A percentile compares a stretch with the other conserved stretches of the same genome.
phyloP scores from a whole-genome alignment of 1,139 yeast genomes.

The Zygosaccharomyces sapae region DNA sequence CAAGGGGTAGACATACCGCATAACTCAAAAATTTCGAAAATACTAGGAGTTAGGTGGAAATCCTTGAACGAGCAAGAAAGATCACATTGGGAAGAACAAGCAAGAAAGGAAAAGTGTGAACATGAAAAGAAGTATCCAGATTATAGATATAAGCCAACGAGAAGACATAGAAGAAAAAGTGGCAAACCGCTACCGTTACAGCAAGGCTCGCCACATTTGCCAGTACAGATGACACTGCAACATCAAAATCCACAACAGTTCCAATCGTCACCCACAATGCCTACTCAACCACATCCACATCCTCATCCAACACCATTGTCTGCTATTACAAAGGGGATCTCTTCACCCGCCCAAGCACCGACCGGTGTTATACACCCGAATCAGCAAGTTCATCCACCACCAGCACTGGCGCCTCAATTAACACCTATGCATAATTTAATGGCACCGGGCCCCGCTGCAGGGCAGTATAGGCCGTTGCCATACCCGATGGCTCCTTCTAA shows the following conservation, averaged over 20 bases:
- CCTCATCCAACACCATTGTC: not conserved
- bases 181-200: slow-evolving; percentile 15
- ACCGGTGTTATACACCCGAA: not conserved
- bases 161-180: slow-evolving; percentile 33
- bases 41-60: slow-evolving; percentile 69
- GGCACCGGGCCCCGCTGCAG: not conserved
- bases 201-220: not conserved
- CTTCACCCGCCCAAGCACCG: not conserved
- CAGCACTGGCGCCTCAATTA: not conserved
- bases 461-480: not conserved
- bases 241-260: slow-evolving; percentile 8
- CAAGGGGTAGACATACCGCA: slow-evolving; percentile 30
- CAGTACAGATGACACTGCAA: slow-evolving; percentile 1
- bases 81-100: slow-evolving; percentile 69
- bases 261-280: slow-evolving; percentile 11
- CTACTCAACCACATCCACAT: not conserved
- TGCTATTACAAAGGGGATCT: not conserved
- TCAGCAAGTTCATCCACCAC: not conserved
- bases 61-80: slow-evolving; percentile 57
- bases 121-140: slow-evolving; percentile 77
- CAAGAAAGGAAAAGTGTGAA: slow-evolving; percentile 70
- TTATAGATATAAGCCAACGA: slow-evolving; percentile 61
- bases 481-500: not conserved
- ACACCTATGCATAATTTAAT: not conserved
- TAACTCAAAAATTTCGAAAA: slow-evolving; percentile 30